Conservation (phyloP, 352 stramenopile species). For the Bremia lactucae region DNA sequence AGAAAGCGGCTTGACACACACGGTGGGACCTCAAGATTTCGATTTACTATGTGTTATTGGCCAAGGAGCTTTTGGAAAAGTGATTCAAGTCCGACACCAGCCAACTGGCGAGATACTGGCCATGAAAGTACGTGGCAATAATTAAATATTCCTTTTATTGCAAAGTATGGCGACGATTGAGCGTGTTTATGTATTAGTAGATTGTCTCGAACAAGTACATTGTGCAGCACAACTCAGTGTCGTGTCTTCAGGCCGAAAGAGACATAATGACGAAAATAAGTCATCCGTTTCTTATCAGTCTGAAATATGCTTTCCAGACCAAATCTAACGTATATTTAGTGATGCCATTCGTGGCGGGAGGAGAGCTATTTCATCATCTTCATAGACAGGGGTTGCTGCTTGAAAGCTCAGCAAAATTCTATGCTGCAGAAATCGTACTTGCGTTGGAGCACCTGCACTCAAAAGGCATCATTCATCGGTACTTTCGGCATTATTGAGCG, state of each 20-base stretch:
- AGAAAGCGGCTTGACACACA: conserved; percentile 3
- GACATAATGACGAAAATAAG: conserved; percentile 78
- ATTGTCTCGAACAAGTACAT: conserved; percentile 83
- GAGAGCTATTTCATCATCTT: conserved; percentile 72
- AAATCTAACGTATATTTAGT: conserved; percentile 77
- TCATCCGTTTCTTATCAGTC: conserved; percentile 71
- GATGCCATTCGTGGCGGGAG: conserved; percentile 74
- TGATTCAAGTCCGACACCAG: conserved; percentile 60
- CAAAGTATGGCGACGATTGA: not conserved
- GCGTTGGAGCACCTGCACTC: conserved; percentile 72
- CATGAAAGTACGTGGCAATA: conserved; percentile 54
- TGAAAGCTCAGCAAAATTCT: conserved; percentile 69
- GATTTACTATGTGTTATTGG: conserved; percentile 94
- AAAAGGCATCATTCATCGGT: conserved; percentile 80
- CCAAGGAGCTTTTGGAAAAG: conserved; percentile 69
- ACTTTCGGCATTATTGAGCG: not conserved
- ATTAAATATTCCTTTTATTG: not conserved
- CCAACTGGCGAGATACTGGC: conserved; percentile 50
- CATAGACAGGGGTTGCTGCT: conserved; percentile 52
- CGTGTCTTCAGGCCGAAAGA: conserved; percentile 75
- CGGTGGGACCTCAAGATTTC: conserved; percentile 89
- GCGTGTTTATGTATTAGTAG: conserved; percentile 11
- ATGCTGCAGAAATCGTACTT: conserved; percentile 79
- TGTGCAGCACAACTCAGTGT: conserved; percentile 74
- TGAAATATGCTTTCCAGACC: conserved; percentile 74